Base-by-base conservation (phyloP, 495 filamentous ascomycete genomes). In the Penicillium coprophilum region DNA sequence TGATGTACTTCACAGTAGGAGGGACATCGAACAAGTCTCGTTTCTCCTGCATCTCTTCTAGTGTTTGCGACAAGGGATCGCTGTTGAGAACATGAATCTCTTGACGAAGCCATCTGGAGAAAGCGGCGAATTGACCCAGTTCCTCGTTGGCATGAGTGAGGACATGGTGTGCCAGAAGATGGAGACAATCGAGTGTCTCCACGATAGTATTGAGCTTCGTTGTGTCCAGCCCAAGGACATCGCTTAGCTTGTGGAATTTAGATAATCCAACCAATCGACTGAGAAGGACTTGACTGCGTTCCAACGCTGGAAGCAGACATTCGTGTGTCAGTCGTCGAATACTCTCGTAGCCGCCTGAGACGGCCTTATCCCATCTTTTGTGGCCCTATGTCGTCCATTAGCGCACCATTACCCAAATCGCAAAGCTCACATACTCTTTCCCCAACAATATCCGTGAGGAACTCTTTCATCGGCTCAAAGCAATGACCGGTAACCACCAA, bases 361-460 rank as follows among this genome's bases (percentile, higher is more conserved):
- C 85, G 17, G 90, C 87, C 65, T 94, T 92, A 47, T 97, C 91
- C 94, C 94, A 98, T 53, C 94, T 82, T 71, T 96, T 97, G 63
- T 96, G 90, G 4, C 92, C 91, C 91, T 96, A 55, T 56, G 19
- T 20, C 53, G 6, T 11, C n/a, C 31, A 46, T 72, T 51, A 75
- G 56, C 51, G 19, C 28, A 17, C 13, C 43, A 17, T 55, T 44
- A 50, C 44, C 24, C 30, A 40, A 30, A 52, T 23, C 32, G 36
- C 28, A 20, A 36, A 2, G 48, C 13, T 7, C 1, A 60, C 80
- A 56, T 80, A 94, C 92, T 62, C 90, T 80, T 61, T 97, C 94
- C 27, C 84, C 84, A 27, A 98, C 72, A 59, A 88, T 87, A 71
- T 97, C 93, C 6, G 92, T 83, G 3, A 98, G 72, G 84, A 96